These are phyloP conservation scores for Euphorbia lathyris DNA, from an alignment of 345 rosid species.

Conservation along the genomic window DNA sequence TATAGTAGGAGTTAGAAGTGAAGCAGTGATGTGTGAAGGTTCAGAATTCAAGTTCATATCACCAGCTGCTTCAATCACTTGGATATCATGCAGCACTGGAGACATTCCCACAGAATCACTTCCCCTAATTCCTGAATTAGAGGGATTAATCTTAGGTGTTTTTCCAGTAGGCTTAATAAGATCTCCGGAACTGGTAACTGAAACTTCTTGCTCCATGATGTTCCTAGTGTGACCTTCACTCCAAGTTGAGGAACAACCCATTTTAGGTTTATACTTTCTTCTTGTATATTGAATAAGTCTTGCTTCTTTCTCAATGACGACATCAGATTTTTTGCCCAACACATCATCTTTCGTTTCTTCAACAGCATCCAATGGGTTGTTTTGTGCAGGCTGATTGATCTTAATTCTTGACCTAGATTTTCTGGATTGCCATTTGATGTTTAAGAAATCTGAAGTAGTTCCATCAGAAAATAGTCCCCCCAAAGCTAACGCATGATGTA, in stretches of 20 bases:
- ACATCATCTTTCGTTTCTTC: slow-evolving; percentile 33
- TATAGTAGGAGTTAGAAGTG: slow-evolving; percentile 23
- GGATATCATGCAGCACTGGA: slow-evolving; percentile 32
- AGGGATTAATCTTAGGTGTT: slow-evolving; percentile 12
- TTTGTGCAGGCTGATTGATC: slow-evolving; percentile 28
- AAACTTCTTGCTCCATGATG: slow-evolving; percentile 24
- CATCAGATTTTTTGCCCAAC: slow-evolving; percentile 28
- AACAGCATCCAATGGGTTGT: slow-evolving; percentile 33
- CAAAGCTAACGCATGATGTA: slow-evolving; percentile 72
- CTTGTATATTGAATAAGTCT: slow-evolving; percentile 74
- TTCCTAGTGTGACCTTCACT: too few relatives aligned
- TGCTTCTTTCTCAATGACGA: slow-evolving; percentile 38
- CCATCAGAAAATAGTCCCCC: slow-evolving; percentile 62
- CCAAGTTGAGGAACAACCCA: too few relatives aligned
- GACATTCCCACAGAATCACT: slow-evolving; percentile 14
- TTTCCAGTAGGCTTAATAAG: slow-evolving; percentile 14
- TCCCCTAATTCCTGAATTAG: slow-evolving; percentile 11
- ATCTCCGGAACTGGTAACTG: slow-evolving; percentile 22
- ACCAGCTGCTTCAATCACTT: slow-evolving; percentile 31
- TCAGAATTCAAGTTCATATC: slow-evolving; percentile 24
- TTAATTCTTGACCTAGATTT: slow-evolving; percentile 72
- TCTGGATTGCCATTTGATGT: slow-evolving; percentile 66
- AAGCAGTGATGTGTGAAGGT: slow-evolving; percentile 27
- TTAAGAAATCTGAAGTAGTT: slow-evolving; percentile 39
- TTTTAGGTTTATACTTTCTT: too few relatives aligned